Evolutionary conservation across 371 early-diverging fungal genomes (phyloP).

Genomic region (Circinella minor): DNA sequence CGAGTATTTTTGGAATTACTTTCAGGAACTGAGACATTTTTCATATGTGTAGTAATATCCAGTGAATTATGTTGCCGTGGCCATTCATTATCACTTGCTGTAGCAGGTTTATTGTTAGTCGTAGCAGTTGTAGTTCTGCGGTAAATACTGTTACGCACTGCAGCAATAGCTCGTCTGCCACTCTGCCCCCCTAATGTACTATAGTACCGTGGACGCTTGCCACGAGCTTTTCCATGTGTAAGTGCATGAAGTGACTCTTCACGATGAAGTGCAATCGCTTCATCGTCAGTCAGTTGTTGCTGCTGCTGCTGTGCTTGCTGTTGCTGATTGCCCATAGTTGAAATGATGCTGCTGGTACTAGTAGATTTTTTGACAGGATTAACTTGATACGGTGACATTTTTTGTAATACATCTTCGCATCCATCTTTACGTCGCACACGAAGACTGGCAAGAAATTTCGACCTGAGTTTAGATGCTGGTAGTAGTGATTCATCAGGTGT

Average conservation of each 20-base stretch:
- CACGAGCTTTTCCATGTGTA: constrained; percentile 4
- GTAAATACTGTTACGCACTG: constrained; percentile 14
- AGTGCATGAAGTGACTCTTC: not conserved
- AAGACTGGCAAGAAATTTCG: constrained; percentile 11
- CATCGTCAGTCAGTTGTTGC: not conserved
- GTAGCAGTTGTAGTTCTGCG: not conserved
- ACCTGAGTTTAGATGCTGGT: not conserved
- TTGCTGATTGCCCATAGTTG: constrained; percentile 1
- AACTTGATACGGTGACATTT: too few species aligned
- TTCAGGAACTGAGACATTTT: not conserved
- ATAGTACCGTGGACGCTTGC: constrained; percentile 7
- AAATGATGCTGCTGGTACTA: constrained; percentile 5
- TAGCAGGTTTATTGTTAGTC: not conserved
- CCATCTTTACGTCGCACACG: constrained; percentile 9
- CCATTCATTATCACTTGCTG: not conserved
- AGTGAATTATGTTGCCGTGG: not conserved
- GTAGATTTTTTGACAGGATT: not conserved
- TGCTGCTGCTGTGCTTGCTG: constrained; percentile 10
- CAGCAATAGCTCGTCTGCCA: constrained; percentile 13
- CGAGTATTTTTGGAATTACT: not conserved
- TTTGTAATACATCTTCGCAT: not conserved
- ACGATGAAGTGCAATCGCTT: constrained; percentile 3
- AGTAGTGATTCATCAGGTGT: not conserved
- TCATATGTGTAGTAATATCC: not conserved
- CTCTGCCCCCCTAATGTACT: constrained; percentile 7